These are phyloP conservation scores for Cytospora mali DNA, from an alignment of 2,329 filamentous ascomycete genomes.

Conservation along the genomic window DNA sequence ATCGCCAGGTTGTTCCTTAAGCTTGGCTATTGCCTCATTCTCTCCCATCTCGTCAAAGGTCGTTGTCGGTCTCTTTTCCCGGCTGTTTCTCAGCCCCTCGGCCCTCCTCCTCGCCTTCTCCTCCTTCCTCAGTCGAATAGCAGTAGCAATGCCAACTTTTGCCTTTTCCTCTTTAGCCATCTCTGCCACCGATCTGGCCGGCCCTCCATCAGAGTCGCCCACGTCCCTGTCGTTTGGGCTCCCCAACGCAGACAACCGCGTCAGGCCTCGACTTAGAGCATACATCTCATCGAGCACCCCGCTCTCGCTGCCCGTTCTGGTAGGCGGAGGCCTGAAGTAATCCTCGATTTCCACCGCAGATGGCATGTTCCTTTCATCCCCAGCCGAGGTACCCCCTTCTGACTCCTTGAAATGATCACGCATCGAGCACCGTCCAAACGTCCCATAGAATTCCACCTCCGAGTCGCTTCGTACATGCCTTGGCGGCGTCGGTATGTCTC, in stretches of 20 bases:
- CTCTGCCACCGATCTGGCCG: neutral
- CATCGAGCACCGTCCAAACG: constrained; percentile 9
- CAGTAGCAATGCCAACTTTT: constrained; percentile 35
- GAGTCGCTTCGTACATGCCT: constrained; percentile 6
- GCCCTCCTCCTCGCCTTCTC: constrained; percentile 36
- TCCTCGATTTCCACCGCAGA: neutral
- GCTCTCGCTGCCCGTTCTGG: constrained; percentile 2
- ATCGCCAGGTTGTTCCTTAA: neutral
- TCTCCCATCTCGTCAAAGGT: constrained; percentile 5
- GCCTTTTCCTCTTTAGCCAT: constrained; percentile 27
- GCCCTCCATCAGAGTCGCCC: constrained; percentile 24
- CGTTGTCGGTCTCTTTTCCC: constrained; percentile 19
- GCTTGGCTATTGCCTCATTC: neutral
- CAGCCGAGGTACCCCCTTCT: neutral
- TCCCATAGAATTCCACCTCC: neutral
- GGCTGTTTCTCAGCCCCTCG: neutral
- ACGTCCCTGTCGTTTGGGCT: constrained; percentile 9
- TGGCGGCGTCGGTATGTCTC: neutral
- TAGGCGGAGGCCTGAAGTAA: neutral
- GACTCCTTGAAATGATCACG: neutral
- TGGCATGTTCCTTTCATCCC: neutral
- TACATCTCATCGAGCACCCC: neutral
- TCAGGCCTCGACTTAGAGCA: constrained; percentile 11
- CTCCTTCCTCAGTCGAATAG: constrained; percentile 38
- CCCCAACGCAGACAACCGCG: constrained; percentile 27